Conservation (phyloP, 805 yeast species). For the Zygotorulaspora danielsina region DNA sequence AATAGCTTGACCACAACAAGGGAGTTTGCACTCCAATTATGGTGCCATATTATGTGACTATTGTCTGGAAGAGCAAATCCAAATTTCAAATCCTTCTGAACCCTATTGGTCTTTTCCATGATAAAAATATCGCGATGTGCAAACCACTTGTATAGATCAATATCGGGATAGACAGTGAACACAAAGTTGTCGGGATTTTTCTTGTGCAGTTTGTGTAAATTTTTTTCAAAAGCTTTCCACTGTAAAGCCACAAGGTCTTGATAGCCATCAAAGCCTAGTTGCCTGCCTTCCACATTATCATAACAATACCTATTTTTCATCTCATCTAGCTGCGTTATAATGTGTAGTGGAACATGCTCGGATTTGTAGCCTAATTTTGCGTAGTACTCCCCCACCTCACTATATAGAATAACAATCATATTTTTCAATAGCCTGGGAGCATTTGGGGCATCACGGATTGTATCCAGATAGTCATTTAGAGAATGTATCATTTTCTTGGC, state of each 20-base stretch:
- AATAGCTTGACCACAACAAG: conserved; percentile 32
- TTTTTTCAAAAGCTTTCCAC: conserved; percentile 18
- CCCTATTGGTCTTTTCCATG: conserved; percentile 22
- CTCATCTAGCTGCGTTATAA: conserved; percentile 26
- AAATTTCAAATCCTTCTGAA: conserved; percentile 19
- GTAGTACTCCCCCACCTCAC: conserved; percentile 71
- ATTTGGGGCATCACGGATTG: conserved; percentile 18
- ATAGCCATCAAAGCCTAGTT: conserved; percentile 34
- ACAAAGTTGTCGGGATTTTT: conserved; percentile 24
- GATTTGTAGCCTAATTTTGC: conserved; percentile 56
- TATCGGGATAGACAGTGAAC: conserved; percentile 38
- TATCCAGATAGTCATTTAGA: conserved; percentile 37
- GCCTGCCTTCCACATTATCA: conserved; percentile 17
- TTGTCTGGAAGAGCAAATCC: conserved; percentile 33
- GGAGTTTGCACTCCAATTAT: conserved; percentile 38
- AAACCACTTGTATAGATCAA: conserved; percentile 42
- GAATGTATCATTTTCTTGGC: conserved; percentile 45
- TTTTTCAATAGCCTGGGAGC: conserved; percentile 32
- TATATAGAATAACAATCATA: conserved; percentile 50
- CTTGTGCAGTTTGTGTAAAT: conserved; percentile 21
- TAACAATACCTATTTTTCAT: conserved; percentile 19
- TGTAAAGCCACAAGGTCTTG: conserved; percentile 32
- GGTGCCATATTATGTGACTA: conserved; percentile 44
- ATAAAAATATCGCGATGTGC: conserved; percentile 38
- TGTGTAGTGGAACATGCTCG: conserved; percentile 38